Evolutionary conservation across 2,329 filamentous ascomycete species (phyloP).

Genomic region (Meredithiella fracta): DNA sequence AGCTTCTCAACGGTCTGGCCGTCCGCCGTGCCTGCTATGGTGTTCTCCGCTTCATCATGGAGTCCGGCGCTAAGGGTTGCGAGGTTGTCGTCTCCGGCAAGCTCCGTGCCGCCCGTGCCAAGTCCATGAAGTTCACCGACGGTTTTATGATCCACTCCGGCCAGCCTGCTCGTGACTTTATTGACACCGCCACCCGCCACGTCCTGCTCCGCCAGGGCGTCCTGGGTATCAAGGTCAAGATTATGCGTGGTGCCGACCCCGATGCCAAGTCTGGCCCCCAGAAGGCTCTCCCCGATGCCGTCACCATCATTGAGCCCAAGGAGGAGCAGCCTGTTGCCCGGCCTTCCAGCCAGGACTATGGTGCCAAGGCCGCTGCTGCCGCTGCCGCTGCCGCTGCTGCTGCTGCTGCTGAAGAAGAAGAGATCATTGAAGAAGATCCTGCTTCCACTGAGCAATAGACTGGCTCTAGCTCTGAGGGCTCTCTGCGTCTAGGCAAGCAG

Average conservation of each 20-base stretch:
- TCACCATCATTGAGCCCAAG: constrained; percentile 99
- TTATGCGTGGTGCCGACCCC: constrained; percentile 98
- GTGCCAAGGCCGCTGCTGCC: constrained; percentile 66
- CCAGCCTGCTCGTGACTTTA: constrained; percentile 99
- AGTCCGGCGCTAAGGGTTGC: constrained; percentile 98
- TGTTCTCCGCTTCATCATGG: constrained; percentile 99
- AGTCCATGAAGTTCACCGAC: constrained; percentile 99
- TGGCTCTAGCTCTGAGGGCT: constrained; percentile 14
- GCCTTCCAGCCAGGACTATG: constrained; percentile 96
- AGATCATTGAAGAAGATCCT: constrained; percentile 37
- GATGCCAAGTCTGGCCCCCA: constrained; percentile 97
- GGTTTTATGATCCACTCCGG: constrained; percentile 99
- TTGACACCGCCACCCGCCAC: constrained; percentile 95
- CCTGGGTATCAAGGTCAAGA: constrained; percentile 99
- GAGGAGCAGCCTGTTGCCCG: constrained; percentile 92
- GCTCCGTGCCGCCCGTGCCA: constrained; percentile 95
- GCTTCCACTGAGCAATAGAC: constrained; percentile 28
- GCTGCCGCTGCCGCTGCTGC: constrained; percentile 41
- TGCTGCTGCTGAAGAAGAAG: constrained; percentile 37
- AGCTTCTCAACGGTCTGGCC: constrained; percentile 98
- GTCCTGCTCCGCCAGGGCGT: constrained; percentile 99
- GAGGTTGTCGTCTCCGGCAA: constrained; percentile 99
- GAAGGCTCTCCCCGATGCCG: constrained; percentile 94
- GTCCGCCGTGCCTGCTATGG: constrained; percentile 98
- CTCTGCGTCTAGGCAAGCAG: constrained; percentile 14